Evolutionary conservation across 2,329 filamentous ascomycete species (phyloP).

Genomic region (Dryadomyces quercivorus): DNA sequence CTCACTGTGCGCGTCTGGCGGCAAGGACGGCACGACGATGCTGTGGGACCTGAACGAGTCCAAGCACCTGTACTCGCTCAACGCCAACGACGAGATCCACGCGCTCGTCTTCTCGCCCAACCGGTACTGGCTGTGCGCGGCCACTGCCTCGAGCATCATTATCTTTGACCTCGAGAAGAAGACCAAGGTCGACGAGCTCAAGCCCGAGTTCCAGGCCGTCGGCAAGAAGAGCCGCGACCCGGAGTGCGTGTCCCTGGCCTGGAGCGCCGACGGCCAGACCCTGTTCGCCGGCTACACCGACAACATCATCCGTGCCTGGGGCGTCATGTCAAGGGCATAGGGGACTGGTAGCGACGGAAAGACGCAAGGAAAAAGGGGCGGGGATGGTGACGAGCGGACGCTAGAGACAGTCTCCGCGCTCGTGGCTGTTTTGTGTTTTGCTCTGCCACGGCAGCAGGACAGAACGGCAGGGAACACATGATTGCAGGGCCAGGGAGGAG

Average conservation of each 20-base stretch:
- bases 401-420: no score
- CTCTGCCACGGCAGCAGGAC: no score
- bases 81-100: slow-evolving; percentile 99
- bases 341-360: background rate
- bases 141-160: slow-evolving; percentile 95
- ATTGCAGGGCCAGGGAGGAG: background rate
- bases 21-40: slow-evolving; percentile 99
- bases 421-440: no score
- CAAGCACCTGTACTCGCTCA: slow-evolving; percentile 99
- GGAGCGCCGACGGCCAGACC: slow-evolving; percentile 97
- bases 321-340: slow-evolving; percentile 91
- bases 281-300: slow-evolving; percentile 99
- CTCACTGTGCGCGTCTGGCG: slow-evolving; percentile 96
- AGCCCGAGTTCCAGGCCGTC: slow-evolving; percentile 90
- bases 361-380: background rate
- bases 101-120: slow-evolving; percentile 99
- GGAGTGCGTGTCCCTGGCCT: slow-evolving; percentile 94
- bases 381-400: background rate
- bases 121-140: slow-evolving; percentile 99
- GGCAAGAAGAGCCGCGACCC: slow-evolving; percentile 99
- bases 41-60: slow-evolving; percentile 99
- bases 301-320: slow-evolving; percentile 97
- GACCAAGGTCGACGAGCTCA: slow-evolving; percentile 99
- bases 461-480: no score
- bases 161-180: slow-evolving; percentile 99